Base-by-base conservation (phyloP, 2,329 filamentous ascomycete genomes). In the Fusarium algeriense region DNA sequence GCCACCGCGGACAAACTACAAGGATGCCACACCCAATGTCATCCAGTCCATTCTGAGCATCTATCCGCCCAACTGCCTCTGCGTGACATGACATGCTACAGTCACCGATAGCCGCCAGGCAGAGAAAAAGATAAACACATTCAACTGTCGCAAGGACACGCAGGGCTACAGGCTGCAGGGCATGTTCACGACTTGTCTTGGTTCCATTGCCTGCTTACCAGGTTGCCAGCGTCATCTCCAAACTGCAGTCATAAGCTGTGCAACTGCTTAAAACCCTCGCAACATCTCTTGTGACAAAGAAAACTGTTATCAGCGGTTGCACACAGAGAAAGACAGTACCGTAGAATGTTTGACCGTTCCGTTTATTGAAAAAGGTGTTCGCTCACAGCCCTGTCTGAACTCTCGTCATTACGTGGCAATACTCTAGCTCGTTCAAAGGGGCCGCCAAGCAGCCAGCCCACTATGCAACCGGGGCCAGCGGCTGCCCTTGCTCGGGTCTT, bases 351-450 rank as follows among this genome's bases (percentile, higher is more conserved):
- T 53, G 53, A 45, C 60, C 26, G 48, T 70, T 45, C 30, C 43
- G n/a, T 48, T 20, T 20, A 44, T 61, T 19, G 14, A 34, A 40
- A 60, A 56, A 64, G 46, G 54, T 58, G 52, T 38, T 59, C 61
- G 44, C 46, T 60, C 61, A 45, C 58, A 74, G 70, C 68, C 58
- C 63, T 71, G 63, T 40, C 68, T 71, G 45, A 54, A 61, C 54
- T 64, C 64, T 73, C 61, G 52, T 72, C 70, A 75, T 77, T 76
- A 76, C 75, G 75, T 77, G 75, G 75, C 75, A 75, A 75, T 58
- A 73, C 64, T 75, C 44, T 74, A 73, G 70, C 61, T 76, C 64
- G 65, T 67, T 56, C 75, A 75, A 74, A 76, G 73, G 75, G 75
- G 73, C 71, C 74, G 70, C 73, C 70, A 73, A 76, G 67, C 53